A percentile compares a stretch with the other conserved stretches of the same genome.
These are phyloP conservation scores for Calonectria leucothoes DNA, from an alignment of 2,329 filamentous ascomycete genomes.

Conservation along the genomic window DNA sequence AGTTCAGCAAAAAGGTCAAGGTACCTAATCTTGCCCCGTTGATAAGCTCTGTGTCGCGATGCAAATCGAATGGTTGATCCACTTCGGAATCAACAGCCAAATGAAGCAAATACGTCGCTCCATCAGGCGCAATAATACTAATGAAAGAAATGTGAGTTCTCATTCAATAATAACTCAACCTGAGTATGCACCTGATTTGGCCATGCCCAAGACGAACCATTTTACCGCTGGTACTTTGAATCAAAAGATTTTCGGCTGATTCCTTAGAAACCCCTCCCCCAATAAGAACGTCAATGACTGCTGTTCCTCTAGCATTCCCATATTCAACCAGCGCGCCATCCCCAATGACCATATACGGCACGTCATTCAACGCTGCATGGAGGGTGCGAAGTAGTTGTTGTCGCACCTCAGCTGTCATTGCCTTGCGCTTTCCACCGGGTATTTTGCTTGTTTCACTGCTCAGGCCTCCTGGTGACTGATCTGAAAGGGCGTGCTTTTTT, in stretches of 20 bases:
- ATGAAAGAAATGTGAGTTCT: neutral
- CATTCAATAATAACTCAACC: neutral
- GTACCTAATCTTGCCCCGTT: neutral
- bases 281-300: neutral
- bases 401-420: neutral
- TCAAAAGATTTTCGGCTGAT: neutral
- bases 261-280: neutral
- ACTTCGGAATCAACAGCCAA: neutral
- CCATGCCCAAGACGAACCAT: neutral
- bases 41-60: neutral
- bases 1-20: neutral
- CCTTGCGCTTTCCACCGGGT: neutral
- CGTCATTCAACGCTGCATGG: neutral
- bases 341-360: neutral
- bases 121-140: neutral
- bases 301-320: neutral
- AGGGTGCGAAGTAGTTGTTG: neutral
- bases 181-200: neutral
- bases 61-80: neutral
- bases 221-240: neutral
- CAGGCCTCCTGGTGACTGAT: neutral
- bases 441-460: neutral
- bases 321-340: neutral
- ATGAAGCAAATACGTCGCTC: neutral
- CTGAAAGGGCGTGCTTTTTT: neutral